These are phyloP conservation scores for Pisolithus microcarpus DNA, from an alignment of 768 basidiomycete species.

Conservation along the genomic window DNA sequence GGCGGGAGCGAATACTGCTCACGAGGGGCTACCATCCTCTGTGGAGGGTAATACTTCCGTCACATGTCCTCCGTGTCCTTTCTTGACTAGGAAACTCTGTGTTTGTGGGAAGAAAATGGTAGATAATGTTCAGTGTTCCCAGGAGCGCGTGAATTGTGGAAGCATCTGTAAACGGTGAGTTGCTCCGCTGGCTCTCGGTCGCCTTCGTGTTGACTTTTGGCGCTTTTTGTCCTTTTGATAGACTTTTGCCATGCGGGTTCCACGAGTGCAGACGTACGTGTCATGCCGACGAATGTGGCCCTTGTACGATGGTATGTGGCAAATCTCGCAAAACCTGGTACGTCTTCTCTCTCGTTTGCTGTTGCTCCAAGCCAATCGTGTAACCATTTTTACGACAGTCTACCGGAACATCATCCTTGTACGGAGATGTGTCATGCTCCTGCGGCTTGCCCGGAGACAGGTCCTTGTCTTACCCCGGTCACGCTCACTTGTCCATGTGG, in stretches of 20 bases:
- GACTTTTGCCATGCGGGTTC: slow-evolving; percentile 75
- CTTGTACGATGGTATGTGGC: slow-evolving; percentile 71
- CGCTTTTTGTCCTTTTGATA: slow-evolving; percentile 14
- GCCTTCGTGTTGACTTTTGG: neutral
- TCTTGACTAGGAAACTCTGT: slow-evolving; percentile 70
- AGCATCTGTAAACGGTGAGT: slow-evolving; percentile 66
- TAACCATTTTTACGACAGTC: slow-evolving; percentile 28
- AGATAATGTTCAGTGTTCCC: slow-evolving; percentile 76
- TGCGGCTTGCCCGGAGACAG: slow-evolving; percentile 69
- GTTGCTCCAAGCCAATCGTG: neutral
- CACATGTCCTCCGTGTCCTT: slow-evolving; percentile 81
- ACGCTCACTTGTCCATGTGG: slow-evolving; percentile 78
- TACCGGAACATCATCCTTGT: slow-evolving; percentile 70
- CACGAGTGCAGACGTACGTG: slow-evolving; percentile 82
- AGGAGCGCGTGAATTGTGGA: slow-evolving; percentile 77
- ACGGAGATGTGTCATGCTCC: slow-evolving; percentile 83
- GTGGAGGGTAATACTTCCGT: neutral
- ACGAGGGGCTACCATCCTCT: slow-evolving; percentile 15
- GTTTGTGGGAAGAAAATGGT: slow-evolving; percentile 85
- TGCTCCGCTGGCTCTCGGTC: slow-evolving; percentile 3
- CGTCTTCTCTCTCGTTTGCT: slow-evolving; percentile 15
- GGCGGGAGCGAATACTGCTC: slow-evolving; percentile 19
- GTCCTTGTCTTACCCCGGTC: slow-evolving; percentile 65
- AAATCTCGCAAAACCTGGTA: slow-evolving; percentile 84
- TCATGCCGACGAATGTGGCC: slow-evolving; percentile 76